These are phyloP conservation scores for Lindgomyces ingoldianus DNA, from an alignment of 495 filamentous ascomycete genomes.

Conservation along the genomic window DNA sequence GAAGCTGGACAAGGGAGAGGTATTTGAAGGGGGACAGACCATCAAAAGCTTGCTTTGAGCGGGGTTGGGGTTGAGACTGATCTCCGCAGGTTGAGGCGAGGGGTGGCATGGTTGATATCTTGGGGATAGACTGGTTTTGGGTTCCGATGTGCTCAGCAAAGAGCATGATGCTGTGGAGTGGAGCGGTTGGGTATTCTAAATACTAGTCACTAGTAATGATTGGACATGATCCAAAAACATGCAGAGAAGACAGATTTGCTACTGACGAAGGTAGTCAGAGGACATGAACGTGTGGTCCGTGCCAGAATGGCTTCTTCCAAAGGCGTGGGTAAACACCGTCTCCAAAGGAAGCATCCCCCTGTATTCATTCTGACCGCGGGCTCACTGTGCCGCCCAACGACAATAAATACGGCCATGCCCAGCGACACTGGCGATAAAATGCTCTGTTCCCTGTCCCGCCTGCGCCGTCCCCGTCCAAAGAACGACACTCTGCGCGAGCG, in stretches of 20 bases:
- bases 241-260: not conserved
- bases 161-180: not conserved
- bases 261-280: not conserved
- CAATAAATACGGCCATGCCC: slow-evolving; percentile 23
- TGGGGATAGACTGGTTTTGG: not conserved
- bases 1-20: slow-evolving; percentile 80
- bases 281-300: slow-evolving; percentile 11
- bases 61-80: not conserved
- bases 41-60: slow-evolving; percentile 51
- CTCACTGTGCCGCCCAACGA: slow-evolving; percentile 1
- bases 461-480: slow-evolving; percentile 3
- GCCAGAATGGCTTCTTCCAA: not conserved
- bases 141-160: not conserved
- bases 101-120: not conserved
- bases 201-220: too few relatives aligned
- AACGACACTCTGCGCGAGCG: not conserved
- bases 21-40: slow-evolving; percentile 85
- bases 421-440: slow-evolving; percentile 2
- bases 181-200: too few relatives aligned
- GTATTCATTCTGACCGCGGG: not conserved
- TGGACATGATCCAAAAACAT: not conserved
- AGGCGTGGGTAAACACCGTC: not conserved
- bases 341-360: not conserved
- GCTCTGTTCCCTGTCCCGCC: not conserved
- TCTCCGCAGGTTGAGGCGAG: not conserved